Evolutionary conservation across 306 rosid genomes (phyloP), one percentile per base, ranked within the genome.

Genomic region (Trifolium repens): DNA sequence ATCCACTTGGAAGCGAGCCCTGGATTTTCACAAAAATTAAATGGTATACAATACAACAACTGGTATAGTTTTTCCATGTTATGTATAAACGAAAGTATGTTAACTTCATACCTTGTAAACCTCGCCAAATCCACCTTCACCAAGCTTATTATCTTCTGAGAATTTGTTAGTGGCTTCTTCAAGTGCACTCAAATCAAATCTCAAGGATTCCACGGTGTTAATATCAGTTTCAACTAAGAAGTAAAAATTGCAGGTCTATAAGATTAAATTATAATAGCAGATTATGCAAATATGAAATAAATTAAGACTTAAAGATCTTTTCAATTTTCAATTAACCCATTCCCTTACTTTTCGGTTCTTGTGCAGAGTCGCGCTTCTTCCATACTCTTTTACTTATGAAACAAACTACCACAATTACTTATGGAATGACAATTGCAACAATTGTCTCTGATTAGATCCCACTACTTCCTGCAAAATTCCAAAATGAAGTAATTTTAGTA

Each of bases 91-190:
- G 64, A 30, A 62, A 17, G 39, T 39, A 13, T 13, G n/a, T 52
- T 16, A 24, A 44, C 27, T 67, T n/a, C 42, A 2, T 71, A 83
- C 93, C 90, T 84, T 76, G 76, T 79, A 87, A 73, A 87, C 91
- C 10, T 46, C 86, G 15, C 91, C 91, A 81, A 83, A 89, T 67
- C 89, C 91, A 24, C 93, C 91, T 81, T 83, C 78, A 15, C 93
- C 93, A 32, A 84, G 61, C 70, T 54, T 80, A 68, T 83, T 81
- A 1, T 75, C 65, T 4, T 57, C 79, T 0, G 87, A 85, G 72
- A 89, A 89, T 4, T 78, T n/a, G 64, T 83, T 77, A 0, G 88
- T 89, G 5, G 90, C 87, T 66, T 71, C 62, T 75, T 84, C 84
- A 50, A 86, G 74, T 10, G 73, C 79, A 34, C 39, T 73, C 73